A percentile compares a stretch with the other conserved stretches of the same genome.
These are phyloP conservation scores for Coprinopsis strossmayeri DNA, from an alignment of 768 basidiomycete genomes.

Conservation along the genomic window DNA sequence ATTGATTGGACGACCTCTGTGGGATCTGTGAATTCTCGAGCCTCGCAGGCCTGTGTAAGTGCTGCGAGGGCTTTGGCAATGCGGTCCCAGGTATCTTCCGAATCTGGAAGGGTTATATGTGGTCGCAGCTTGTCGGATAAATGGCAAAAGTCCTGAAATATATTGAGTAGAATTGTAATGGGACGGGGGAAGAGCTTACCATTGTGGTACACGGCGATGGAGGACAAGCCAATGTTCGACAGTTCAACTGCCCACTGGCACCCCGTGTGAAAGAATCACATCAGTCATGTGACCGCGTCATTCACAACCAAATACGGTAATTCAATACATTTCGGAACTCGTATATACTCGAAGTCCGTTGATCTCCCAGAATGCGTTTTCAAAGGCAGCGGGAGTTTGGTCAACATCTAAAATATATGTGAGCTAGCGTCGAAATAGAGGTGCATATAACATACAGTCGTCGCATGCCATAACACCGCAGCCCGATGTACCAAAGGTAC, in stretches of 20 bases:
- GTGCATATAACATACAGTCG: slow-evolving; percentile 24
- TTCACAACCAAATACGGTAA: not conserved
- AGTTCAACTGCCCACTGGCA: not conserved
- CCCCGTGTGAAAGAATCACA: not conserved
- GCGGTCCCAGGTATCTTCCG: slow-evolving; percentile 76
- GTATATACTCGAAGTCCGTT: slow-evolving; percentile 53
- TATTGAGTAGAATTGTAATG: not conserved
- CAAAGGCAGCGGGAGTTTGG: slow-evolving; percentile 51
- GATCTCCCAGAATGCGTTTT: slow-evolving; percentile 66
- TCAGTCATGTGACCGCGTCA: slow-evolving; percentile 7
- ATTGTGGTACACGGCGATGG: not conserved
- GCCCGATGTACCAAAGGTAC: slow-evolving; percentile 30
- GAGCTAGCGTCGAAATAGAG: not conserved
- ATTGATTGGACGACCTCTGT: slow-evolving; percentile 44
- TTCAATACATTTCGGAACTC: not conserved
- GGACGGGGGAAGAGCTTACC: too few species aligned
- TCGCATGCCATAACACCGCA: slow-evolving; percentile 34
- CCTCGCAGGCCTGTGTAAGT: slow-evolving; percentile 42
- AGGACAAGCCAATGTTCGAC: not conserved
- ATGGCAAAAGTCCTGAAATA: slow-evolving; percentile 7
- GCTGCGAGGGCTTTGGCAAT: slow-evolving; percentile 45
- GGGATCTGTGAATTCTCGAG: slow-evolving; percentile 44
- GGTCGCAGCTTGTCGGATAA: slow-evolving; percentile 35
- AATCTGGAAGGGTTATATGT: slow-evolving; percentile 43
- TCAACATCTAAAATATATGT: slow-evolving; percentile 38